Evolutionary conservation across 2,329 filamentous ascomycete genomes (phyloP).

Genomic region (Leptographium radiaticola): DNA sequence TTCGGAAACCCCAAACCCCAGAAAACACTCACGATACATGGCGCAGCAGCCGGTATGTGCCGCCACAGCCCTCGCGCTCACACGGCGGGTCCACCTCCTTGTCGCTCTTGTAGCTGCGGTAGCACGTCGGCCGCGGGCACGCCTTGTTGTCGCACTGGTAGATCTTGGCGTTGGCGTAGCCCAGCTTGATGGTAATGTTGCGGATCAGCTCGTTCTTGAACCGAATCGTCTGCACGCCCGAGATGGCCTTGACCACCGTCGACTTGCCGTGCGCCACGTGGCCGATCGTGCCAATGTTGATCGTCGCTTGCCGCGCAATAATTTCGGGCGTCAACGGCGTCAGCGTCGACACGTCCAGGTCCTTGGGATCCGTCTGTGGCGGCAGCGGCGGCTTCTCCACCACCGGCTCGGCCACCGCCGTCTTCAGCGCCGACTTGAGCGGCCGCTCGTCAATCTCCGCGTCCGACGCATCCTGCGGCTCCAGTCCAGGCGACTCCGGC

Average conservation of each 20-base stretch:
- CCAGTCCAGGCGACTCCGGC: slow-evolving; percentile 45
- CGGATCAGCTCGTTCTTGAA: slow-evolving; percentile 99
- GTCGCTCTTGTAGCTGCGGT: slow-evolving; percentile 94
- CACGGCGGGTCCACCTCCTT: slow-evolving; percentile 97
- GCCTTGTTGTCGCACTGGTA: slow-evolving; percentile 93
- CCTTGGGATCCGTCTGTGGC: slow-evolving; percentile 84
- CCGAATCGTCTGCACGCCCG: slow-evolving; percentile 93
- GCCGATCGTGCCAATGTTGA: slow-evolving; percentile 97
- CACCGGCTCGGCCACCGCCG: slow-evolving; percentile 41
- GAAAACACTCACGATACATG: slow-evolving; percentile 68
- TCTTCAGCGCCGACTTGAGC: slow-evolving; percentile 79
- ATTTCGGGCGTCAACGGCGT: slow-evolving; percentile 89
- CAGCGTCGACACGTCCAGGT: slow-evolving; percentile 69
- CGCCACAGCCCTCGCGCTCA: slow-evolving; percentile 81
- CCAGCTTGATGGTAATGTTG: slow-evolving; percentile 99
- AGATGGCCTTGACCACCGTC: slow-evolving; percentile 98
- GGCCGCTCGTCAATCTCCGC: slow-evolving; percentile 52
- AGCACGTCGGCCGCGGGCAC: slow-evolving; percentile 91
- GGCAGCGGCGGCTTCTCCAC: slow-evolving; percentile 46
- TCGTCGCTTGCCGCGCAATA: slow-evolving; percentile 93
- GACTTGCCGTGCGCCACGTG: slow-evolving; percentile 99
- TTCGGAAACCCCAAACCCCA: not conserved
- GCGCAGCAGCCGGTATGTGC: slow-evolving; percentile 76
- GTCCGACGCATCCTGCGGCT: slow-evolving; percentile 42
- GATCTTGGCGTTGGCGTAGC: slow-evolving; percentile 98